Evolutionary conservation across 306 rosid species (phyloP), one percentile per base, ranked within the genome.

Genomic region (Arachis stenosperma): DNA sequence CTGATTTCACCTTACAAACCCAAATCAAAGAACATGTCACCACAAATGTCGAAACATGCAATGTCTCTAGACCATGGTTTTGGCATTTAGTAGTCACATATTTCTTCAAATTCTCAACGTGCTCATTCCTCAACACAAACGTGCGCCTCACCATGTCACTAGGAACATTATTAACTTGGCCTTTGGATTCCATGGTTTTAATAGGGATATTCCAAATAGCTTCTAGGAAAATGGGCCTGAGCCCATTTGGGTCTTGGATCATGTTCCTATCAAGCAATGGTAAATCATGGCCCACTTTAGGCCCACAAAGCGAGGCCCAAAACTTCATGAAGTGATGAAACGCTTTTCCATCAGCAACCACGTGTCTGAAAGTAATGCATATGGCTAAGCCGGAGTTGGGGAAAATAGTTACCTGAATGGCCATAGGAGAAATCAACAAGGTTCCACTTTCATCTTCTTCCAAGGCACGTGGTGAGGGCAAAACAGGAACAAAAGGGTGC

Each of bases 281-380:
- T 37, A 76, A 0, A 17, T 67, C 9, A 75, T 58, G 61, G 67
- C 59, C 30, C 17, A 14, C 46, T 47, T 6, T 67, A 6, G 62
- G 50, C 37, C 27, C 36, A 46, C 67, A 71, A 46, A 67, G 3
- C 3, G 80, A 58, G 37, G 74, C 66, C 80, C 80, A 76, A 52
- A 48, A 76, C 40, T 58, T 76, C 51, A 67, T 48, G 62, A 76
- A 76, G 42, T 76, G 80, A 76, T 76, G 69, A 59, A 76, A 76
- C 2, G 80, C 13, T 39, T 15, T 76, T 2, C 80, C 80, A 59
- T 67, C 80, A 0, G 55, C 68, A 17, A 60, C 7, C 48, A 33
- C 61, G 53, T 76, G 80, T 12, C 74, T 76, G 67, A 37, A 67
- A 47, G 54, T 36, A 43, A 33, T 2, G 48, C 80, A 67, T 0